Base-by-base conservation (phyloP, 306 rosid genomes). In the Delonix regia region DNA sequence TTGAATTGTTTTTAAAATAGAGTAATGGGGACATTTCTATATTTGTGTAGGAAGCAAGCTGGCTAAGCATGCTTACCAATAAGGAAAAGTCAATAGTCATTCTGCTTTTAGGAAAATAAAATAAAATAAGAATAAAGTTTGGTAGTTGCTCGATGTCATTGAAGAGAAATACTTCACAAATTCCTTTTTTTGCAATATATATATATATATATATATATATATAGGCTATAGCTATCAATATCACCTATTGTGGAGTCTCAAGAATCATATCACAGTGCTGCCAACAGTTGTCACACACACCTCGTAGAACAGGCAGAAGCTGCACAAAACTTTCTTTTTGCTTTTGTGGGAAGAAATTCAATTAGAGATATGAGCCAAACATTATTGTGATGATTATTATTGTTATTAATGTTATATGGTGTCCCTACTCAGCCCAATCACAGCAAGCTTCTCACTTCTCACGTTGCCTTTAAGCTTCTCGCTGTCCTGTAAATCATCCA, bases 11-110 rank as follows among this genome's bases (percentile, higher is more conserved):
- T 42, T 42, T 15, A 55, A 63, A 78, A 36, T 64, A 74, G 68
- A 78, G 22, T 33, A 77, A 76, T 30, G 34, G 68, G 1, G 36
- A 30, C 22, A 55, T 36, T 19, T 69, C 7, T 5, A 38, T 72
- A 45, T 33, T 24, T 56, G 82, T 80, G 69, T 38, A 64, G 74
- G 68, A 69, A 74, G 57, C 36, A 69, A 78, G 71, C 61, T 75
- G 74, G 71, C 55, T 57, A 61, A 79, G 80, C 77, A 82, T 71
- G 21, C 77, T 65, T 65, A 74, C 57, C 51, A 2, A 34, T 19
- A 11, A 44, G 66, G 80, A 47, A 78, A 85, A 79, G 80, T 79
- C 51, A 66, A 71, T 68, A 79, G 76, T 57, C 72, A 82, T 74
- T 14, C 13, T 51, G 47, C 75, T 81, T 85, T 79, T 38, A 28